Conservation (phyloP, 768 basidiomycete species). For the Leccinum imitatum region DNA sequence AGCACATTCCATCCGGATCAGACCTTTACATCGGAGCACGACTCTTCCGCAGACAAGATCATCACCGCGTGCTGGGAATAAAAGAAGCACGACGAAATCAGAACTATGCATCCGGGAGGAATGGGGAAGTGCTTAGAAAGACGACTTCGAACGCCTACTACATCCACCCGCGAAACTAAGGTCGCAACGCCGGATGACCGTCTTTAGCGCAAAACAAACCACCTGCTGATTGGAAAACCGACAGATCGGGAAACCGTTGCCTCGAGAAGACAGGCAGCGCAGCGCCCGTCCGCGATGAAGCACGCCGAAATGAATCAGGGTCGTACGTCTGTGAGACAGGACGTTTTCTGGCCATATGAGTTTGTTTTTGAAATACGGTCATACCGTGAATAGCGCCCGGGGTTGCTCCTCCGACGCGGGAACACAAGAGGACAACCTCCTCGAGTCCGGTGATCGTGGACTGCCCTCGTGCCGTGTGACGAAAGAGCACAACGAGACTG, state of each 20-base stretch:
- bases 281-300: constrained; percentile 16
- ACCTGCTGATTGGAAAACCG: constrained; percentile 1
- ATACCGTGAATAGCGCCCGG: neutral
- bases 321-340: constrained; percentile 9
- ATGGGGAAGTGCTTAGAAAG: neutral
- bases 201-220: constrained; percentile 7
- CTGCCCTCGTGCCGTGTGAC: constrained; percentile 5
- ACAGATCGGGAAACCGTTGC: constrained; percentile 19
- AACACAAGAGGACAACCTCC: neutral
- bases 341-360: neutral
- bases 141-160: neutral
- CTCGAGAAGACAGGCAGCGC: constrained; percentile 11
- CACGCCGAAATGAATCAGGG: constrained; percentile 34
- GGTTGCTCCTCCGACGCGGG: constrained; percentile 1
- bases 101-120: neutral
- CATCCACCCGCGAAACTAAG: neutral
- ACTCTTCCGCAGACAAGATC: constrained; percentile 1
- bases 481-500: neutral
- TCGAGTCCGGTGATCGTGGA: neutral
- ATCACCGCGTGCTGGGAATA: neutral
- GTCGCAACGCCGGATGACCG: neutral
- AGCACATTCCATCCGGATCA: constrained; percentile 1
- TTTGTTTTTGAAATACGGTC: constrained; percentile 6
- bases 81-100: constrained; percentile 4
- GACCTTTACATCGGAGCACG: constrained; percentile 6